phyloP scores from a whole-genome alignment of 805 yeast genomes.

The Kodamaea laetipori region DNA sequence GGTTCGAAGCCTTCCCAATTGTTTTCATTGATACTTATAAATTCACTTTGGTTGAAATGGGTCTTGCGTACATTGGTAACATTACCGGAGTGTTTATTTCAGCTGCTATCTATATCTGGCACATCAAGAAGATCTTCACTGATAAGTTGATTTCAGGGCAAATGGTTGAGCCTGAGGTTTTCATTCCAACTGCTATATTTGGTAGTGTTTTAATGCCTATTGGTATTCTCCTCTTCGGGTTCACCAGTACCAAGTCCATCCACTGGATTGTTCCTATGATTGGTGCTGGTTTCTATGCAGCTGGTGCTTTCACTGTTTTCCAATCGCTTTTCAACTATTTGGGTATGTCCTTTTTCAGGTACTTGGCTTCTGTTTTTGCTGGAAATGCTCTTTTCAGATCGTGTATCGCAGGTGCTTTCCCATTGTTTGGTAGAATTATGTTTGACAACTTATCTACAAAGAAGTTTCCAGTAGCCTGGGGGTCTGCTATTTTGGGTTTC shows the following conservation, averaged over 20 bases:
- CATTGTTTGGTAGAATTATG: conserved; percentile 64
- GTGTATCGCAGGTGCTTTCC: conserved; percentile 58
- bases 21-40: conserved; percentile 47
- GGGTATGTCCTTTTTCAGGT: conserved; percentile 49
- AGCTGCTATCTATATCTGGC: conserved; percentile 13
- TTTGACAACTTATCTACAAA: conserved; percentile 50
- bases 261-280: conserved; percentile 26
- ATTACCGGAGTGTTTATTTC: conserved; percentile 44
- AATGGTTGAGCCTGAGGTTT: conserved; percentile 19
- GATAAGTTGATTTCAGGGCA: conserved; percentile 16
- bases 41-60: conserved; percentile 51
- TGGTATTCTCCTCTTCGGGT: conserved; percentile 25
- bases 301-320: conserved; percentile 39
- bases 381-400: conserved; percentile 56
- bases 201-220: conserved; percentile 26
- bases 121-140: conserved; percentile 17
- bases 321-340: conserved; percentile 55
- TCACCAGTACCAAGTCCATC: conserved; percentile 21
- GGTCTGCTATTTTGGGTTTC: conserved; percentile 51
- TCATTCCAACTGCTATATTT: conserved; percentile 24
- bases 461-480: conserved; percentile 63
- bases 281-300: conserved; percentile 23
- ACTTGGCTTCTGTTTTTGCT: conserved; percentile 61
- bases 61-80: conserved; percentile 49
- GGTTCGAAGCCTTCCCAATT: conserved; percentile 65